Base-by-base conservation (phyloP, 2,329 filamentous ascomycete species). In the Penicillium decumbens region DNA sequence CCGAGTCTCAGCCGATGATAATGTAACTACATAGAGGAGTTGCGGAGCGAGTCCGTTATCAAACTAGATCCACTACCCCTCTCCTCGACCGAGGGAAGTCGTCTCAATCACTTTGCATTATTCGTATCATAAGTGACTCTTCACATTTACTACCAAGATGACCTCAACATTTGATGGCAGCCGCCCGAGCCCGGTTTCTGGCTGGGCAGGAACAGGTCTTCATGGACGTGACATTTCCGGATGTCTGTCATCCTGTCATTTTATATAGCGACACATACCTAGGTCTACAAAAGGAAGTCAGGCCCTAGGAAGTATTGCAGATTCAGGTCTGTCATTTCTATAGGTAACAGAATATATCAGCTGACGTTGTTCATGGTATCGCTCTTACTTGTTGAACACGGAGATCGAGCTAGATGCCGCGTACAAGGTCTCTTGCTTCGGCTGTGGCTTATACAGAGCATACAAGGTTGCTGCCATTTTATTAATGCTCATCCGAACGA, bases 371-470 rank as follows among this genome's bases (percentile, higher is more conserved):
- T 18, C 32, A 20, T 38, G 24, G 24, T 1, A 82, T 91, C 74
- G 75, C 1, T 75, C 82, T 23, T 90, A 91, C 59, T 76, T 90
- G 7, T 73, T 77, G 32, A 77, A 77, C 25, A 84, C 77, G 54
- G 90, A 91, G 57, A 87, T 90, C 37, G 88, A 92, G 65, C 78
- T 90, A 0, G 87, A 87, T 18, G 86, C 85, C 2, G 82, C 80
- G 0, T 91, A 92, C 64, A 72, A 74, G 4, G 75, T 81, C 1
- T 80, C 82, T 8, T 72, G 70, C 74, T 35, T 83, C 86, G 0
- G 87, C 81, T 1, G 70, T 74, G 18, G 74, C 77, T 23, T 88
- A 85, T 62, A 67, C 72, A 2, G 72, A 76, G 88, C 83, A 13
- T 82, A 82, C 57, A 71, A 77, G 43, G 83, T 84, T 1, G 85